These are phyloP conservation scores for Pythium coloratum DNA, from an alignment of 352 stramenopile genomes.

Conservation along the genomic window DNA sequence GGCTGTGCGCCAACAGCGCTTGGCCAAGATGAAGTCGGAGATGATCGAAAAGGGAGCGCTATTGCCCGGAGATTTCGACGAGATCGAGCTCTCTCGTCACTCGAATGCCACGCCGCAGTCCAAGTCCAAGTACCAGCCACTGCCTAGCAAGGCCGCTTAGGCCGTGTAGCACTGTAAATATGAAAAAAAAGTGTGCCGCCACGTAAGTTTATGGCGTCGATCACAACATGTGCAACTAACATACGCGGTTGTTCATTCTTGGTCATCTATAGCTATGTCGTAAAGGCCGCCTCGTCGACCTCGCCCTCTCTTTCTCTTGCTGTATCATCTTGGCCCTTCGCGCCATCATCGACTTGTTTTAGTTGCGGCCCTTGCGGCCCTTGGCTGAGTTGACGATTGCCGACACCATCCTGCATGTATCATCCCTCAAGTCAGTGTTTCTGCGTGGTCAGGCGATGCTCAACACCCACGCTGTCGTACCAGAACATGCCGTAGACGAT, in stretches of 20 bases:
- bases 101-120: conserved; percentile 18
- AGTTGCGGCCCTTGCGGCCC: conserved; percentile 33
- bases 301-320: too few relatives aligned
- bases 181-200: neutral
- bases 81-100: conserved; percentile 23
- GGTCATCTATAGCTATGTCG: conserved; percentile 1
- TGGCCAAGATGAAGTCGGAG: conserved; percentile 38
- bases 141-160: conserved; percentile 18
- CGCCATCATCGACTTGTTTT: neutral
- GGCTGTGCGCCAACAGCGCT: conserved; percentile 23
- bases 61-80: conserved; percentile 21
- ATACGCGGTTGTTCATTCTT: neutral
- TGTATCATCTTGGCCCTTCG: neutral
- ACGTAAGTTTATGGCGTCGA: neutral
- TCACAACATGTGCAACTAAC: neutral
- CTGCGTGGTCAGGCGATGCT: neutral
- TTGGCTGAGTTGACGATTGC: conserved; percentile 76
- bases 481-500: conserved; percentile 91
- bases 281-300: too few relatives aligned
- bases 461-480: conserved; percentile 29
- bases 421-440: conserved; percentile 5
- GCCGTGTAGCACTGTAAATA: neutral
- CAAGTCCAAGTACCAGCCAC: conserved; percentile 14
- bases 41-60: conserved; percentile 23
- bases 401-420: conserved; percentile 70